phyloP scores from a whole-genome alignment of 2,329 filamentous ascomycete genomes.

The Aurifilum marmelostoma region DNA sequence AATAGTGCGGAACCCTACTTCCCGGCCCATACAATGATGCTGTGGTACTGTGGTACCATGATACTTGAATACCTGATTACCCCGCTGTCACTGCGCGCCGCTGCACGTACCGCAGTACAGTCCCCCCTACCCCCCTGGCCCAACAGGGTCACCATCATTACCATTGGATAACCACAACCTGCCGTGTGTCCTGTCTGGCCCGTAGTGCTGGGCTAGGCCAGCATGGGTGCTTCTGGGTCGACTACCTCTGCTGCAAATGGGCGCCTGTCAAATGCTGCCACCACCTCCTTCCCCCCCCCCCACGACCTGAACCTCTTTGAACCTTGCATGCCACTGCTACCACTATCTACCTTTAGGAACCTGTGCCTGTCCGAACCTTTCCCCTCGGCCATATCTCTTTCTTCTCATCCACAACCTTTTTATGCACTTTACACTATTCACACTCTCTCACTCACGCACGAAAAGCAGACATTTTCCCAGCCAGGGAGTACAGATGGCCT shows the following conservation, averaged over 20 bases:
- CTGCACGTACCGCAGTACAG: conserved; percentile 3
- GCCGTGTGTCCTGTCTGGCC: not conserved
- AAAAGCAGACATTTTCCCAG: not conserved
- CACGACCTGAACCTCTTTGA: not conserved
- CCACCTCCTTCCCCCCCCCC: not conserved
- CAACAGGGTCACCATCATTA: not conserved
- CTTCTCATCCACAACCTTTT: not conserved
- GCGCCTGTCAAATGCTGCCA: conserved; percentile 29
- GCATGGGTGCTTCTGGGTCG: not conserved
- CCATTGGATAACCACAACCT: not conserved
- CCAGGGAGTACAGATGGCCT: not conserved
- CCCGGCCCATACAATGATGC: not conserved
- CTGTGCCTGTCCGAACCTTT: conserved; percentile 3
- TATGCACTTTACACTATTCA: not conserved
- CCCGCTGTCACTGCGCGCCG: not conserved
- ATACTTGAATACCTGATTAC: not conserved
- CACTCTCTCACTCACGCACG: not conserved
- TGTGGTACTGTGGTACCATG: not conserved
- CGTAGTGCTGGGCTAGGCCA: conserved; percentile 15
- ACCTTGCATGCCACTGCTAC: conserved; percentile 5
- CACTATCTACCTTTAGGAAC: not conserved
- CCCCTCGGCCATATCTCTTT: not conserved
- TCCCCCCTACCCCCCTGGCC: not conserved
- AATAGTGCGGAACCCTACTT: not conserved
- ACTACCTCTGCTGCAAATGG: conserved; percentile 8